Base-by-base conservation (phyloP, 305 asterid genomes). In the Petunia hybrid region DNA sequence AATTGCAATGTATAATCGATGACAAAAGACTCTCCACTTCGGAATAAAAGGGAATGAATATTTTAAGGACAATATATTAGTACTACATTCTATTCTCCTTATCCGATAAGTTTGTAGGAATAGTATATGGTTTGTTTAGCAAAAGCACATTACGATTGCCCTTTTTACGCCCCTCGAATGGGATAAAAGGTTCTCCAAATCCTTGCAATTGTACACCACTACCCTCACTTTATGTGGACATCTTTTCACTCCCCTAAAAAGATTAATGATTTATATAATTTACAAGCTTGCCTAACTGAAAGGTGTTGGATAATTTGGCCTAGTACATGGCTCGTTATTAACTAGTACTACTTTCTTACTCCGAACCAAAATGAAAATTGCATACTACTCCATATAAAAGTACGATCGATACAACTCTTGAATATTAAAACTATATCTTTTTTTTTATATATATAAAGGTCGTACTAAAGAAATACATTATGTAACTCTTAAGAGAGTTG, bases 31-130 rank as follows among this genome's bases (percentile, higher is more conserved):
- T 39, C 16, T 46, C 53, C 59, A 31, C 76, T 48, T 46, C 4
- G 40, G 9, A 48, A 61, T n/a, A 51, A 73, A 62, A 43, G 22
- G 66, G 39, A 3, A 45, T 45, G 64, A 81, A 71, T 81, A 71
- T 36, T 38, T 71, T 57, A 16, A 46, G 7, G 9, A 71, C 22
- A 36, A 56, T 51, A 79, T 79, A 57, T 57, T 48, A 12, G 5
- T 13, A 43, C 8, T 69, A 31, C 31, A 70, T 22, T 22, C 46
- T 81, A 67, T 81, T 61, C 80, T 62, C 31, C 80, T 74, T 48
- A 74, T 81, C 75, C 8, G 38, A 74, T 63, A 6, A 62, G 79
- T 51, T 64, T 36, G 43, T 62, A 59, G 2, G 67, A 74, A 39
- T 59, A 14, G 46, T 78, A 60, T 45, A 57, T 70, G 61, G 45